Base-by-base conservation (phyloP, 208 protist species). In the Leishmania major region DNA sequence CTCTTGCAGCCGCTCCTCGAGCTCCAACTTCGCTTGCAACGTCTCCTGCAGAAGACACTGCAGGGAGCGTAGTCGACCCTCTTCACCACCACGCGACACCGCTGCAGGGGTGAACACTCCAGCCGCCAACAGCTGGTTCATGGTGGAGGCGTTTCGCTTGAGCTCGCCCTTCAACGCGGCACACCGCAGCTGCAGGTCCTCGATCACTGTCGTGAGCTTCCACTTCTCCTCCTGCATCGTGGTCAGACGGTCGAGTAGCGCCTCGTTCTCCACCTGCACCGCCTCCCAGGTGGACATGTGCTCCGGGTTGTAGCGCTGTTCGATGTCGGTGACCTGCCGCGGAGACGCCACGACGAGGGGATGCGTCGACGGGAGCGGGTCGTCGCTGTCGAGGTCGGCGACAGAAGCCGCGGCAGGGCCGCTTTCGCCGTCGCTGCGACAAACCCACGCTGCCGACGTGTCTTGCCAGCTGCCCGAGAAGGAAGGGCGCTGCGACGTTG, bases 1-100 rank as follows among this genome's bases (percentile, higher is more conserved):
- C 31, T 83, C 78, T 37, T 80, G 74, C 40, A 95, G 28, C 69
- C 86, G 78, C 69, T 90, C 86, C 84, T 90, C 84, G 7, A 96
- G 80, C 40, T 75, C 75, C 47, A 96, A 84, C 59, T 93, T 94
- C 75, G 94, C 86, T 67, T 86, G 60, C 31, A 96, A 77, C 55
- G 90, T 90, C 31, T 91, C 85, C 64, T 96, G 91, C 47, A 96
- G 60, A 62, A 96, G 84, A 43, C 78, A 82, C 81, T 96, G 93
- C 13, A 96, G 74, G n/a, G 78, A 70, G 47, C 89, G 87, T 43
- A 95, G 77, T 72, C 76, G 87, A 28, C 75, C 85, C 57, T 88
- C 84, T 25, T 88, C 80, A n/a, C 72, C 69, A 15, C 80, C 80
- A 57, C 78, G 79, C 64, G 82, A 71, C 17, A 78, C 81, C 19